phyloP scores from a whole-genome alignment of 129 eudicot genomes.

The Glebionis coronaria region DNA sequence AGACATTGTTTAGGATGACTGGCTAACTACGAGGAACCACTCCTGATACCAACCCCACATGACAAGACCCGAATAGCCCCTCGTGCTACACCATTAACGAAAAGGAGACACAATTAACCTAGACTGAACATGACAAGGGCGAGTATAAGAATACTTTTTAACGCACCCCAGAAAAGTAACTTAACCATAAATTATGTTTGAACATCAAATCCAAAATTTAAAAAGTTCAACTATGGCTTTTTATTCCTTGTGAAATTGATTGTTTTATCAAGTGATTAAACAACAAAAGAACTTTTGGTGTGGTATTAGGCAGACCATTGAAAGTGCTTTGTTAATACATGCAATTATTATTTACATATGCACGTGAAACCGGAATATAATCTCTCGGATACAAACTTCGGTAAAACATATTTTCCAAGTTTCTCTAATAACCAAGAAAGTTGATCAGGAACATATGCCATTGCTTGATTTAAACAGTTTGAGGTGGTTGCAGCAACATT shows the following conservation, averaged over 20 bases:
- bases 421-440: background rate
- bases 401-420: too few relatives aligned
- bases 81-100: too few relatives aligned
- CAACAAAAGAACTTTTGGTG: constrained; percentile 8
- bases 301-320: constrained; percentile 23
- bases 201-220: constrained; percentile 17
- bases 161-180: background rate
- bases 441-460: background rate
- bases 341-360: background rate
- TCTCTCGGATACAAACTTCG: background rate
- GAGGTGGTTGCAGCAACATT: background rate
- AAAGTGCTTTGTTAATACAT: constrained; percentile 18
- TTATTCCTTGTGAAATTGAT: constrained; percentile 10
- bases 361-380: constrained; percentile 4
- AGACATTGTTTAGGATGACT: too few relatives aligned
- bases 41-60: too few relatives aligned
- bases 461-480: background rate
- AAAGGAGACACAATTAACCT: too few relatives aligned
- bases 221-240: background rate
- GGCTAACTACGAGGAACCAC: too few relatives aligned
- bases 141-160: constrained; percentile 3
- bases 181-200: background rate
- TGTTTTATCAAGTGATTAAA: constrained; percentile 14
- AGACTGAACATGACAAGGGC: background rate
- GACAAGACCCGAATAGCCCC: too few relatives aligned